Conservation (phyloP, 2,329 filamentous ascomycete species). For the Diplodia mutila region DNA sequence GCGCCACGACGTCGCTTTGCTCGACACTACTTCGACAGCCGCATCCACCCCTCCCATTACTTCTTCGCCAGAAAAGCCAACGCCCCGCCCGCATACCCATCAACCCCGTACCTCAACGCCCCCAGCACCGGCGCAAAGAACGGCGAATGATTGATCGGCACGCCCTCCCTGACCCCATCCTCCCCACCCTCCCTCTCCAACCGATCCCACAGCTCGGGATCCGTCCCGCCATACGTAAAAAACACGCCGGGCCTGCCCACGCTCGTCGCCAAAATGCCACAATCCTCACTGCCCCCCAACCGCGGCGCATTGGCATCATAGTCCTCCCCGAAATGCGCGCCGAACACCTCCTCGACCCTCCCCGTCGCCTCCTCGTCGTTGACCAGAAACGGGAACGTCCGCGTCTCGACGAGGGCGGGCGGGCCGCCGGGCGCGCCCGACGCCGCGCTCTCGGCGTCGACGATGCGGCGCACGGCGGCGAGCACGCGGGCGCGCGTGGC, state of each 20-base stretch:
- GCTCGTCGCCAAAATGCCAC: constrained; percentile 58
- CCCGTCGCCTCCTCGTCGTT: constrained; percentile 55
- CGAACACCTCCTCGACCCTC: constrained; percentile 50
- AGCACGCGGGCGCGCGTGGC: constrained; percentile 54
- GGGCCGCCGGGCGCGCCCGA: constrained; percentile 45
- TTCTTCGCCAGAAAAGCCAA: constrained; percentile 48
- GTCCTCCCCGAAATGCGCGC: constrained; percentile 48
- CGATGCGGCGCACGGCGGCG: constrained; percentile 55
- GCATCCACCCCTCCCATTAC: background rate
- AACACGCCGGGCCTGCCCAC: constrained; percentile 57
- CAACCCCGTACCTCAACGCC: constrained; percentile 57
- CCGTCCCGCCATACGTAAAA: constrained; percentile 61
- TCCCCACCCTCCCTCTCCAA: constrained; percentile 43
- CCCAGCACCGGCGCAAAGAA: constrained; percentile 63
- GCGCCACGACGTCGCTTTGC: background rate
- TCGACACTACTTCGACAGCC: background rate
- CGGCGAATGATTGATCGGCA: constrained; percentile 64
- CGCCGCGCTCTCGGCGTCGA: constrained; percentile 59
- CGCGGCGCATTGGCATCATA: constrained; percentile 48
- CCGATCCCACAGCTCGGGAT: constrained; percentile 55
- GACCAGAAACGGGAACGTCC: constrained; percentile 54
- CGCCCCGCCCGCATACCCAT: constrained; percentile 57
- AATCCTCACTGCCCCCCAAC: constrained; percentile 60
- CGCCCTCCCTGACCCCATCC: constrained; percentile 50
- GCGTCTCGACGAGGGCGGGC: constrained; percentile 49